phyloP scores from a whole-genome alignment of 2,329 filamentous ascomycete genomes.

The Colletotrichum lini region DNA sequence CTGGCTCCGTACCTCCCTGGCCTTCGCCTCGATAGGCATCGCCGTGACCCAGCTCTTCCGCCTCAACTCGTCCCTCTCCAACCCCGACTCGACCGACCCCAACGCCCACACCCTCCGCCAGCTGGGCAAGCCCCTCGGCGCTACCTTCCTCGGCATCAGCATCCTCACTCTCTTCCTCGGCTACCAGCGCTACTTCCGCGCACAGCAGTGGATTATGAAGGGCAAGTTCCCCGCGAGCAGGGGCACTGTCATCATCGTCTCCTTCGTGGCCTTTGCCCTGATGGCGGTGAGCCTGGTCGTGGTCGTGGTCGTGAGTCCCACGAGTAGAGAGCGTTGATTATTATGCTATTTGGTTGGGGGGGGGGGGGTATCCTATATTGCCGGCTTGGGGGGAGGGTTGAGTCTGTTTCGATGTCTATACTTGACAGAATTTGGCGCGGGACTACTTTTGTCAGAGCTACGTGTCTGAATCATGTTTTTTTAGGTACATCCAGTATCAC shows the following conservation, averaged over 20 bases:
- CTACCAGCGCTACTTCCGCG: constrained; percentile 83
- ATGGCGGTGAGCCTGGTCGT: constrained; percentile 74
- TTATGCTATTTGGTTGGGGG: not conserved
- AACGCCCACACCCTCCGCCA: constrained; percentile 66
- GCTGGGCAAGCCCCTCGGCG: constrained; percentile 81
- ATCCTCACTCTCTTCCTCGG: constrained; percentile 83
- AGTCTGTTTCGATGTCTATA: not conserved
- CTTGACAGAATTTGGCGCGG: not conserved
- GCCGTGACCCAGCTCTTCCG: constrained; percentile 89
- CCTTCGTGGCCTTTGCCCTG: constrained; percentile 73
- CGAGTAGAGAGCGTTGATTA: constrained; percentile 45
- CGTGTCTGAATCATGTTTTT: constrained; percentile 2
- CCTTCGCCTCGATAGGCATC: constrained; percentile 86
- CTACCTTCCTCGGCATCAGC: constrained; percentile 82
- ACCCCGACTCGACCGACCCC: constrained; percentile 47
- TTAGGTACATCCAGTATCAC: not conserved
- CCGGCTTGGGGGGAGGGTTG: not conserved
- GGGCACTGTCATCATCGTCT: constrained; percentile 80
- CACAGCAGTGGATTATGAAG: constrained; percentile 83
- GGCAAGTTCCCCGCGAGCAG: constrained; percentile 86
- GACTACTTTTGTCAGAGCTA: constrained; percentile 1
- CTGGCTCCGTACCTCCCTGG: constrained; percentile 86
- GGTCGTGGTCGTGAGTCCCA: constrained; percentile 67
- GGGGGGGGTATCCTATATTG: too few relatives aligned
- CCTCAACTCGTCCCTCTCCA: constrained; percentile 76